A percentile compares a stretch with the other conserved stretches of the same genome.
Conservation (phyloP, 192 early-diverging fungal genomes). For the Dispira simplex region DNA sequence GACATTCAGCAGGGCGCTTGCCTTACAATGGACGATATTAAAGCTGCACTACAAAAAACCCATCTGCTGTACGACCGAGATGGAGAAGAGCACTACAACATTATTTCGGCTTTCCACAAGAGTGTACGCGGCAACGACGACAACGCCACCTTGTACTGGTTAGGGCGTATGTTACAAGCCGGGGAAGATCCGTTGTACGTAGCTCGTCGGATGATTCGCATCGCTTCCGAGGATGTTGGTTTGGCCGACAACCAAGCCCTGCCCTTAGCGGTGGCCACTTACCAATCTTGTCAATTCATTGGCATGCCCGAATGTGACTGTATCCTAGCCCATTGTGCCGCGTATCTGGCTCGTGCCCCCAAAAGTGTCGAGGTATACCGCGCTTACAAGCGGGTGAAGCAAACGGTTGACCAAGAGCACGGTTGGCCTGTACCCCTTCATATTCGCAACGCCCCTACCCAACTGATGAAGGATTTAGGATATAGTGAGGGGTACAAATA, state of each 20-base stretch:
- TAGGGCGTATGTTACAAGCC: conserved; percentile 74
- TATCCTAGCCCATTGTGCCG: conserved; percentile 61
- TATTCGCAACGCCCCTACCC: conserved; percentile 66
- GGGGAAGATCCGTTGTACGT: conserved; percentile 88
- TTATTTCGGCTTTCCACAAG: conserved; percentile 84
- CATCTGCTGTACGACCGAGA: conserved; percentile 69
- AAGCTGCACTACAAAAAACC: conserved; percentile 57
- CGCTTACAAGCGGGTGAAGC: conserved; percentile 54
- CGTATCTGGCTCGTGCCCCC: conserved; percentile 59
- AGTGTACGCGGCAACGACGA: conserved; percentile 70
- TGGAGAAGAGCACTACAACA: conserved; percentile 82
- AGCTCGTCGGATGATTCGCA: conserved; percentile 57
- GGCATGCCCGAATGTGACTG: conserved; percentile 90
- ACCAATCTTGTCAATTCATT: conserved; percentile 71
- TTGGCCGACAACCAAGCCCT: conserved; percentile 67
- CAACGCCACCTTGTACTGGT: conserved; percentile 74
- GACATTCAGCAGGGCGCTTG: conserved; percentile 15
- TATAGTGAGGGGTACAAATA: conserved; percentile 74
- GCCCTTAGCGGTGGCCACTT: conserved; percentile 53
- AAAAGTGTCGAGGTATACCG: conserved; percentile 74
- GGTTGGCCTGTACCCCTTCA: conserved; percentile 73
- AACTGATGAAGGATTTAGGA: conserved; percentile 65
- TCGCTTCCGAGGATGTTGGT: conserved; percentile 82
- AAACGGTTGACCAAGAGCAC: conserved; percentile 36
- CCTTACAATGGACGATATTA: conserved; percentile 34